Conservation (phyloP, 108 stramenopile genomes). For the Nannochloropsis gaditana region DNA sequence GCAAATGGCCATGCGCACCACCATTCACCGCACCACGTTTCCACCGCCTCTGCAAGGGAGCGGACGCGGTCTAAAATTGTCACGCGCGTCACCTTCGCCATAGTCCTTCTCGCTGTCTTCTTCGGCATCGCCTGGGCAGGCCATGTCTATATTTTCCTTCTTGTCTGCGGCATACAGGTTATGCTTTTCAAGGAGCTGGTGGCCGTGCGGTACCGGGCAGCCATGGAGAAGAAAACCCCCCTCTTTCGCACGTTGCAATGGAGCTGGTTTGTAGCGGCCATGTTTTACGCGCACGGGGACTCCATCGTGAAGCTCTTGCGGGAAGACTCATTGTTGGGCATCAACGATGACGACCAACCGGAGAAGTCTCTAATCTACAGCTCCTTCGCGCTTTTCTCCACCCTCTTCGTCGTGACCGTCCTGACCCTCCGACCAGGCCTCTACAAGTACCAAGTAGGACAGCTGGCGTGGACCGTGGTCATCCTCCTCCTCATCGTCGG, state of each 20-base stretch:
- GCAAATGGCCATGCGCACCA: not conserved
- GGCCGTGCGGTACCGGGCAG: conserved; percentile 70
- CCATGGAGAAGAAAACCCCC: conserved; percentile 80
- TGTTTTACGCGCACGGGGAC: conserved; percentile 75
- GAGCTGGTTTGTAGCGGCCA: conserved; percentile 86
- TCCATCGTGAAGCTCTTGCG: conserved; percentile 46
- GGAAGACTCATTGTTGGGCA: conserved; percentile 7
- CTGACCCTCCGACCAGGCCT: conserved; percentile 78
- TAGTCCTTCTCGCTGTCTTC: conserved; percentile 31
- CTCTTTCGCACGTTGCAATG: conserved; percentile 95
- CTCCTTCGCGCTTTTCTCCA: conserved; percentile 70
- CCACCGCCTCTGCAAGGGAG: not conserved
- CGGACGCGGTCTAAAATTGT: conserved; percentile 30
- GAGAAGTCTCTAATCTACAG: conserved; percentile 22
- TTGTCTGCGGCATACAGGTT: conserved; percentile 36
- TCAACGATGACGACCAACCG: conserved; percentile 24
- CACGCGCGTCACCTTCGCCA: conserved; percentile 27
- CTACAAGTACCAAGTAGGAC: conserved; percentile 90
- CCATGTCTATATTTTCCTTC: conserved; percentile 39
- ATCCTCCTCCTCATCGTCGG: conserved; percentile 77
- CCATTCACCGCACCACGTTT: not conserved
- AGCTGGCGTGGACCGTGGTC: conserved; percentile 90
- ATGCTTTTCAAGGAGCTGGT: conserved; percentile 89
- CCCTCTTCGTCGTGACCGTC: conserved; percentile 82
- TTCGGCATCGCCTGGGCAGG: conserved; percentile 44